Evolutionary conservation across 208 protist species (phyloP), one percentile per base, ranked within the genome.

Genomic region (Trypanosoma theileri): DNA sequence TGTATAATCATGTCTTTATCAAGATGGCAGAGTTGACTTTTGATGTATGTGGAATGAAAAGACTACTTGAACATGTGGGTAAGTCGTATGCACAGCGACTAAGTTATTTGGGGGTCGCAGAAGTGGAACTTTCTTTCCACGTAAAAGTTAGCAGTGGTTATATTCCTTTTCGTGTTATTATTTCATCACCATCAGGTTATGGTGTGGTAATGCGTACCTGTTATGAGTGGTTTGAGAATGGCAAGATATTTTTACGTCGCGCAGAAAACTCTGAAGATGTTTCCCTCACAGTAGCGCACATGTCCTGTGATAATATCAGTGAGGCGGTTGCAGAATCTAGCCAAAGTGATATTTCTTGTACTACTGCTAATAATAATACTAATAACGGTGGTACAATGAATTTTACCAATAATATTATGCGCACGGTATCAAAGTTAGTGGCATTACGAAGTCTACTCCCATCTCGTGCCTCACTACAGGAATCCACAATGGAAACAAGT

Each of bases 41-140:
- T 69, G 87, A 95, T 55, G 59, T 90, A 4, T 65, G 62, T 50
- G 65, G 60, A 12, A 45, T 95, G 52, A 75, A 81, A 65, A 52
- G 54, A 24, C 51, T 93, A 21, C 66, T 96, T 40, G 46, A 58
- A 35, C 65, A 79, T 26, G 78, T 85, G n/a, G 81, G 79, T 51
- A 77, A 71, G 64, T 80, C 81, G 17, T 86, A 92, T 73, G 74
- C 84, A 73, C 68, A 80, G 51, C 81, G 78, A 16, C 78, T 96
- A 19, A 64, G 73, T 26, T 66, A 80, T 62, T 77, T 97, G 24
- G 81, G 86, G 31, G 77, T 97, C 10, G 68, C 62, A 13, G 88
- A 96, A 61, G 83, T 94, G 46, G 93, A 97, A 73, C 78, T 97
- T 6, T 82, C 88, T 48, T 92, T 94, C 59, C 77, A 87, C 50